Evolutionary conservation across 352 stramenopile genomes (phyloP), one percentile per base, ranked within the genome.

Genomic region (Globisporangium heterothallicum): DNA sequence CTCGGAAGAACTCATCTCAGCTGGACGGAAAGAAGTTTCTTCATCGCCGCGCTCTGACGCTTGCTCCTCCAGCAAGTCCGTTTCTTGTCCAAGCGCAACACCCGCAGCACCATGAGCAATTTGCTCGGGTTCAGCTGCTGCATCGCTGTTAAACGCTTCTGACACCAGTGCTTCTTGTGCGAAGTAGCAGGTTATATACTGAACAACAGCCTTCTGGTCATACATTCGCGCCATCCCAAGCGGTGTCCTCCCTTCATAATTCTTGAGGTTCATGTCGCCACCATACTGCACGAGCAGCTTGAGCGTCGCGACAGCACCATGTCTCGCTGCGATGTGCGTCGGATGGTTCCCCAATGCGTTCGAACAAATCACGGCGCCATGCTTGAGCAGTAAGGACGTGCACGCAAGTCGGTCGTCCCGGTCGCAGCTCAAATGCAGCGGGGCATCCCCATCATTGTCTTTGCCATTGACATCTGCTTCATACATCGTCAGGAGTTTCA

Each of bases 191-290:
- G 58, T 56, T 26, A 92, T 78, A 24, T 78, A 84, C n/a, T 82
- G 51, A 9, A 91, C 75, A 21, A 91, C 62, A 0, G 40, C 48
- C 41, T 58, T 58, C 47, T 89, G 80, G 30, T 70, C 29, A 29
- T 77, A 60, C 79, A 94, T 92, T 2, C 82, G 72, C 4, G 82
- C 82, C 59, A 90, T 73, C 7, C 80, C 84, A 0, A 93, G 51
- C 3, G 82, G 78, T 5, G 83, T 93, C 42, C 84, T 86, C 1
- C 81, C 79, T 8, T 81, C 71, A 26, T 89, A 94, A 41, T 94
- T 94, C 38, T 85, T 86, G 5, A 88, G 52, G 48, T 91, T 94
- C 72, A 94, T 88, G 34, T 92, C 82, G 2, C 74, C 74, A 10
- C 77, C 70, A 41, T 93, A 94, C 21, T 92, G 74, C 1, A 93